Base-by-base conservation (phyloP, 1,139 yeast genomes). In the Saccharomyces hybrid region DNA sequence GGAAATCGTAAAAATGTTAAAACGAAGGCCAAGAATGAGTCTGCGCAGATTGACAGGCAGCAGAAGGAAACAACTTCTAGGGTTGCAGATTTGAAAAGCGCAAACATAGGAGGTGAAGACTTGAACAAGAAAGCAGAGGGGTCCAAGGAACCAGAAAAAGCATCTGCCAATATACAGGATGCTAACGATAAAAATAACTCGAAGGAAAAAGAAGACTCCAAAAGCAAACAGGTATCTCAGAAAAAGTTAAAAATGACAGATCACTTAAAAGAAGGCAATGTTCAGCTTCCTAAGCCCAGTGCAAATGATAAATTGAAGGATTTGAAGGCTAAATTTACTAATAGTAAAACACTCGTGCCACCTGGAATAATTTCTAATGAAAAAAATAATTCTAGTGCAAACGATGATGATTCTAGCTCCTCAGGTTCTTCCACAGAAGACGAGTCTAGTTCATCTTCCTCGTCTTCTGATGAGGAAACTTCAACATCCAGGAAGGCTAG, bases 401-500 rank as follows among this genome's bases (percentile, higher is more conserved):
- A 4, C 3, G 6, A 48, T 30, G 52, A 42, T 5, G 58, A 55
- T 11, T 20, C 32, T 14, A 26, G 8, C 9, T 47, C 51, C 5
- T 25, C 48, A 20, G 51, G 44, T 25, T 46, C 31, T 25, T 32
- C 47, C 6, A 32, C 52, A 9, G 26, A 30, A 16, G 44, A 41
- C 3, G 50, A 49, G 23, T 44, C 52, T 16, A 44, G 26, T 13
- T 26, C 34, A 23, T 20, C 27, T 8, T 49, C 52, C 14, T 42
- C 49, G 11, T 61, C 65, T 5, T 52, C 60, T 14, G 65, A 60
- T 8, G 69, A 65, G 5, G 66, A 61, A 16, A 61, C 64, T 3
- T 57, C 62, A 4, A 52, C 52, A 25, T 55, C 61, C 9, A 60
- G 63, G 48, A 63, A 63, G 50, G 59, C 66, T 23, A 73, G 76